These are phyloP conservation scores for Yamadazyma membranifaciens DNA, from an alignment of 1,139 yeast genomes.

Conservation along the genomic window DNA sequence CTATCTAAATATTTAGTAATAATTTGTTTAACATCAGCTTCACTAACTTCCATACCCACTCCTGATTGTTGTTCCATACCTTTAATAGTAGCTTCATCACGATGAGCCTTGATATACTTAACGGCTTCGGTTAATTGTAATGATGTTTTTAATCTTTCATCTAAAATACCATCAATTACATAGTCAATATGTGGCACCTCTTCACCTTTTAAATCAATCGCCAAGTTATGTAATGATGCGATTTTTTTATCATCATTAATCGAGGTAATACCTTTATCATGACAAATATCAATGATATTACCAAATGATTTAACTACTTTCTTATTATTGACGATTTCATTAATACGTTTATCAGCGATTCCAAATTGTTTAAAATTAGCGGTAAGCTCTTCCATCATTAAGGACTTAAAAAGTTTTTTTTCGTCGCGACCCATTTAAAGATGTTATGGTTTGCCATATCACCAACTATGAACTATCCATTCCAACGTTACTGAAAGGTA, in stretches of 20 bases:
- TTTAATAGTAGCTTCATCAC: constrained; percentile 35
- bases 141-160: constrained; percentile 61
- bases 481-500: no score
- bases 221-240: constrained; percentile 72
- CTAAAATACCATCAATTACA: constrained; percentile 60
- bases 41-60: constrained; percentile 74
- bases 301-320: constrained; percentile 73
- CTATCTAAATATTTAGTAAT: constrained; percentile 60
- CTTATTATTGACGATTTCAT: constrained; percentile 79
- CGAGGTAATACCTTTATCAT: constrained; percentile 28
- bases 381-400: constrained; percentile 28
- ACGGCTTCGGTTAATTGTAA: constrained; percentile 82
- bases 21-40: constrained; percentile 57
- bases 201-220: constrained; percentile 57
- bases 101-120: constrained; percentile 58
- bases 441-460: no score
- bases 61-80: constrained; percentile 68
- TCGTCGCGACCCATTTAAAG: no score
- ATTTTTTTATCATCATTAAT: constrained; percentile 47
- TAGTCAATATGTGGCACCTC: constrained; percentile 44
- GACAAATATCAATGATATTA: constrained; percentile 42
- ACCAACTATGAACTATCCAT: no score
- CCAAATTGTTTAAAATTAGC: constrained; percentile 60
- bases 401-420: no score
- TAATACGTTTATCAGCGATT: constrained; percentile 64